A percentile compares a stretch with the other conserved stretches of the same genome.
phyloP scores from a whole-genome alignment of 306 rosid species.

The Abrus pulchellus region DNA sequence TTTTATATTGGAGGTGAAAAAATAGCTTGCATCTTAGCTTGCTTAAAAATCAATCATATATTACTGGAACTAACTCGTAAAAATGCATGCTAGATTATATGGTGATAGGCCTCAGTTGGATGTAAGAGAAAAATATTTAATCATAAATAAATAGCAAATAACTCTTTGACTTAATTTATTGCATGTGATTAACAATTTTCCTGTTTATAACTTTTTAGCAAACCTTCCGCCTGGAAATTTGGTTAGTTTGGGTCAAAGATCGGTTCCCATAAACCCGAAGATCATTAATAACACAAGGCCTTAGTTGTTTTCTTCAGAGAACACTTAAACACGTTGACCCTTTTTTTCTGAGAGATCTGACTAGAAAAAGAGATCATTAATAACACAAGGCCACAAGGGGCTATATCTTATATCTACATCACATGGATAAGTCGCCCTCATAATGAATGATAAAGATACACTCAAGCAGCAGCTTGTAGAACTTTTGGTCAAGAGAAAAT shows the following conservation, averaged over 20 bases:
- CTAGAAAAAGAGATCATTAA: not conserved
- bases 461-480: constrained; percentile 4
- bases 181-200: not conserved
- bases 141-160: not conserved
- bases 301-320: not conserved
- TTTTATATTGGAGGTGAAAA: no score
- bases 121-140: not conserved
- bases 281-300: no score
- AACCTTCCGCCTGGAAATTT: not conserved
- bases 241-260: not conserved
- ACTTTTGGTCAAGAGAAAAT: not conserved
- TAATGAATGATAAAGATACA: not conserved
- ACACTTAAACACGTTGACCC: not conserved
- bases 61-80: no score
- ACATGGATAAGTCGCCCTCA: not conserved
- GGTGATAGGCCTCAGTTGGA: not conserved
- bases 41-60: no score
- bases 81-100: no score
- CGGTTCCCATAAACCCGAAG: not conserved
- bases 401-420: constrained; percentile 1
- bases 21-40: no score
- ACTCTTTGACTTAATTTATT: not conserved
- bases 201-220: not conserved
- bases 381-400: not conserved
- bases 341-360: constrained; percentile 31